Conservation (phyloP, 306 rosid genomes). For the Biancaea sappan region DNA sequence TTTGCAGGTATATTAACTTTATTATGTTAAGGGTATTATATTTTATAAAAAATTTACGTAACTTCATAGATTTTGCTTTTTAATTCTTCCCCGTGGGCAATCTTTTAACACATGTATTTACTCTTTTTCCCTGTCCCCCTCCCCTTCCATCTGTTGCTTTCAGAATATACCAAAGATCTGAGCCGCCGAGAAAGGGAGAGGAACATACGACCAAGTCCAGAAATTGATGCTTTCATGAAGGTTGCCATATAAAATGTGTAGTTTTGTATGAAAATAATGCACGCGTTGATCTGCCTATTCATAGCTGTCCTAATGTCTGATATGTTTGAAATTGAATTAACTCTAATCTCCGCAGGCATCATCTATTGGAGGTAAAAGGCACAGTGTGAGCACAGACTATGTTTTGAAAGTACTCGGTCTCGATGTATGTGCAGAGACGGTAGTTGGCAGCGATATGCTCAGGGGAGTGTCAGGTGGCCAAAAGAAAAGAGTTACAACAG, state of each 20-base stretch:
- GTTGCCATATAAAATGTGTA: conserved; percentile 36
- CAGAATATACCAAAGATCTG: conserved; percentile 54
- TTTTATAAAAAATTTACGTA: background rate
- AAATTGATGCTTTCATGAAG: conserved; percentile 91
- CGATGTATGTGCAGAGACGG: conserved; percentile 77
- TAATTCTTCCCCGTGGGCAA: background rate
- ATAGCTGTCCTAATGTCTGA: background rate
- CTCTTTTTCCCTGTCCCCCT: background rate
- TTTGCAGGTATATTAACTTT: conserved; percentile 53
- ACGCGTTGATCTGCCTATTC: background rate
- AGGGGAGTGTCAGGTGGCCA: conserved; percentile 96
- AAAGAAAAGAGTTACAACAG: conserved; percentile 90
- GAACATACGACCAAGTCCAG: conserved; percentile 68
- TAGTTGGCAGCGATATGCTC: conserved; percentile 82
- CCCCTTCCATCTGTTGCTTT: background rate
- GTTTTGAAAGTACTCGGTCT: conserved; percentile 83
- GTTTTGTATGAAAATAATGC: background rate
- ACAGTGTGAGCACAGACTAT: conserved; percentile 78
- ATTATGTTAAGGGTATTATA: background rate
- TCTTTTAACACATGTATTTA: background rate
- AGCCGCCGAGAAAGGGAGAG: conserved; percentile 59
- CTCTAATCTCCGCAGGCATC: conserved; percentile 62
- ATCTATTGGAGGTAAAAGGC: conserved; percentile 69
- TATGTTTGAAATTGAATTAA: conserved; percentile 27
- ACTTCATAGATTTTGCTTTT: background rate